Conservation (phyloP, 2,329 filamentous ascomycete genomes). For the Pseudogymnoascus sp. region DNA sequence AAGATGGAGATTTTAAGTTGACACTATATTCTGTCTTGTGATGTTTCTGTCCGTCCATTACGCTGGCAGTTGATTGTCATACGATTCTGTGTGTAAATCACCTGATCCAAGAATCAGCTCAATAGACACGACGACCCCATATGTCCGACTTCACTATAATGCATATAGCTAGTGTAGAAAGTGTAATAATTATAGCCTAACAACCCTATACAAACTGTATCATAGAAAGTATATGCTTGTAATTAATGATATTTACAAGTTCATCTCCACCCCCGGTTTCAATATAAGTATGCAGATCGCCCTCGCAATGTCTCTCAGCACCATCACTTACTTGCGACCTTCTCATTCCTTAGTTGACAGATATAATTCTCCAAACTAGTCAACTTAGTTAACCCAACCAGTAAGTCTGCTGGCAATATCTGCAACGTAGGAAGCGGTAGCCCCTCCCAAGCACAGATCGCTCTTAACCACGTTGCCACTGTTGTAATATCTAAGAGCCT, state of each 20-base stretch:
- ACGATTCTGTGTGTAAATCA: too few species aligned
- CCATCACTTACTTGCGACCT: neutral
- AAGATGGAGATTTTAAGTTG: too few species aligned
- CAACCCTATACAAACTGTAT: neutral
- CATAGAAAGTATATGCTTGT: neutral
- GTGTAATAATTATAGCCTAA: too few species aligned
- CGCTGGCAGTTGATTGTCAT: too few species aligned
- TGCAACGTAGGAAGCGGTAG: neutral
- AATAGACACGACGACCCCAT: too few species aligned
- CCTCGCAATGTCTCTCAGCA: neutral
- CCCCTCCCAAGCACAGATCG: neutral
- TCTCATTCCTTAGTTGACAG: neutral
- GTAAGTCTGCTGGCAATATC: neutral
- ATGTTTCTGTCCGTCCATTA: too few species aligned
- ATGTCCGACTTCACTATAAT: neutral
- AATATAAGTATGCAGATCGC: neutral
- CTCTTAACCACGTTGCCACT: neutral
- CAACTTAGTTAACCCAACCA: neutral
- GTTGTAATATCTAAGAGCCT: neutral
- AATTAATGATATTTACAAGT: too few species aligned
- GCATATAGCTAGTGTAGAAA: neutral
- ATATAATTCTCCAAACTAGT: neutral
- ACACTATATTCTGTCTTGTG: too few species aligned
- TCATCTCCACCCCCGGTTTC: neutral
- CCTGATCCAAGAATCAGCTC: too few species aligned